Conservation (phyloP, 208 protist species). For the Leishmania braziliensis region DNA sequence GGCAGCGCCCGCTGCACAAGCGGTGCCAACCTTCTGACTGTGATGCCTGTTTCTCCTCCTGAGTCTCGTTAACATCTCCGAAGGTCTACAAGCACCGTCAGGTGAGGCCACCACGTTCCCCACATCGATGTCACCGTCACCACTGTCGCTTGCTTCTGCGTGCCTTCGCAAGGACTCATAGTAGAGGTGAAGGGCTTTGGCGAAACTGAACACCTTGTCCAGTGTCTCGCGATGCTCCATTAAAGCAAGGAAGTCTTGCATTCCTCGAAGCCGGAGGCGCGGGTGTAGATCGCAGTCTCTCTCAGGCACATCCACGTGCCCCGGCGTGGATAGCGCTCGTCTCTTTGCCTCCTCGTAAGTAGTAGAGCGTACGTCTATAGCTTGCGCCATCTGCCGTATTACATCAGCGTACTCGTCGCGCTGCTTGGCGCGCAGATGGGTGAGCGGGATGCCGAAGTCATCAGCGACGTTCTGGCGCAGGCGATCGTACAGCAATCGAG, state of each 20-base stretch:
- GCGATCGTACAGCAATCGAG: conserved; percentile 36
- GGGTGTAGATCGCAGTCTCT: conserved; percentile 29
- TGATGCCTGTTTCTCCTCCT: neutral
- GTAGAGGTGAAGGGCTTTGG: conserved; percentile 45
- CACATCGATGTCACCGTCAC: neutral
- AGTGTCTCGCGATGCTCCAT: conserved; percentile 40
- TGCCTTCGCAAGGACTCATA: conserved; percentile 14
- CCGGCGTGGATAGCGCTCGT: neutral
- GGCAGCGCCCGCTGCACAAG: neutral
- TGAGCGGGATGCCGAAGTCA: conserved; percentile 56
- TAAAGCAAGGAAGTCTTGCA: conserved; percentile 42
- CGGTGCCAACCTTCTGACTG: neutral
- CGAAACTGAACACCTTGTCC: conserved; percentile 51
- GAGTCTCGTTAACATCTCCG: neutral
- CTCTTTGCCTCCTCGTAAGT: conserved; percentile 7
- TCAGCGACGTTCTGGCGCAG: conserved; percentile 32
- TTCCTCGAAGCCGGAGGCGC: conserved; percentile 26
- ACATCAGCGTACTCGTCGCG: conserved; percentile 10
- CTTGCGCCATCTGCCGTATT: neutral
- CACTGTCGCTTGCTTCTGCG: neutral
- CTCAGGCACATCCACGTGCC: neutral
- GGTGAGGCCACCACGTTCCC: neutral
- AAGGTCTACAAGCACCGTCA: neutral
- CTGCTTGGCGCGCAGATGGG: conserved; percentile 24
- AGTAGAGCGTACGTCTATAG: neutral